phyloP scores from a whole-genome alignment of 805 yeast species.

The Teunomyces kruisii region DNA sequence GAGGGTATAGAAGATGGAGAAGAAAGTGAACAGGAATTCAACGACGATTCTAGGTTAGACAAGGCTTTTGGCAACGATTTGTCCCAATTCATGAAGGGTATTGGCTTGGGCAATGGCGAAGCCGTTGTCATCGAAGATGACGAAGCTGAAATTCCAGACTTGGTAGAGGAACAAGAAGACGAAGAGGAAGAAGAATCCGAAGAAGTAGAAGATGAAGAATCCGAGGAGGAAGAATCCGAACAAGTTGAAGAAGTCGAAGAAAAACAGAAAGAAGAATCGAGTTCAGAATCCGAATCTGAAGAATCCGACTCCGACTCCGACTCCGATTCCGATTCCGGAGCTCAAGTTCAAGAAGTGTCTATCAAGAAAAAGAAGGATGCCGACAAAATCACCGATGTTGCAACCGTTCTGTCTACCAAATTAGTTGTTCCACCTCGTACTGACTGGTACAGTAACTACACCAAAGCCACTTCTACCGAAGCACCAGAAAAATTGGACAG shows the following conservation, averaged over 20 bases:
- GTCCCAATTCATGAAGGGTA: slow-evolving; percentile 58
- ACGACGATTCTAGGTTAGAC: slow-evolving; percentile 41
- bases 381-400: slow-evolving; percentile 36
- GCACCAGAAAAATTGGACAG: slow-evolving; percentile 42
- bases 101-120: slow-evolving; percentile 54
- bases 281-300: slow-evolving; percentile 12
- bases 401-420: slow-evolving; percentile 56
- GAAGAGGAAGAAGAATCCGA: slow-evolving; percentile 21
- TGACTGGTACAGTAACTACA: slow-evolving; percentile 74
- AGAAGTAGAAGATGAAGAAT: slow-evolving; percentile 34
- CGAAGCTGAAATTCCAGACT: slow-evolving; percentile 12
- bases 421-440: slow-evolving; percentile 59
- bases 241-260: slow-evolving; percentile 27
- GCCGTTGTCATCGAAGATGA: slow-evolving; percentile 30
- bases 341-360: slow-evolving; percentile 12
- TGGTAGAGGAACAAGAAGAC: slow-evolving; percentile 14
- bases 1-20: slow-evolving; percentile 54
- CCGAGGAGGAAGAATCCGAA: slow-evolving; percentile 34
- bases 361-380: slow-evolving; percentile 10
- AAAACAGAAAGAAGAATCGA: slow-evolving; percentile 10
- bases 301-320: slow-evolving; percentile 12
- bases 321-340: slow-evolving; percentile 11
- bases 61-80: slow-evolving; percentile 53
- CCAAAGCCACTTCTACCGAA: slow-evolving; percentile 19
- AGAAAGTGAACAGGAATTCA: slow-evolving; percentile 51